Base-by-base conservation (phyloP, 495 filamentous ascomycete genomes). In the Penicillium manginii region DNA sequence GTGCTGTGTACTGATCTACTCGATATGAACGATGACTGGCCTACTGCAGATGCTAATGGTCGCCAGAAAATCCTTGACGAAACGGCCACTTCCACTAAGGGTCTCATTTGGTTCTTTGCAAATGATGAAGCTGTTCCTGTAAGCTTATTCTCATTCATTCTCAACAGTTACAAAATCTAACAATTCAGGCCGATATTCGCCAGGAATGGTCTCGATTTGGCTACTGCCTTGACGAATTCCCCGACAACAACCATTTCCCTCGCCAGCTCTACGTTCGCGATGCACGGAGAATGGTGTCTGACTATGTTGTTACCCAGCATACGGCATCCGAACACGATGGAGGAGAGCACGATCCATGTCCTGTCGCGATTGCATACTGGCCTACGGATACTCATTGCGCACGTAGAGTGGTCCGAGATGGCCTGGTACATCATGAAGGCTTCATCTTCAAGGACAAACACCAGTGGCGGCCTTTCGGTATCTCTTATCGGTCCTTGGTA, bases 341-440 rank as follows among this genome's bases (percentile, higher is more conserved):
- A 37, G 33, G 12, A 37, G 33, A 37, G 33, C 33, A 37, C 33
- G 33, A 37, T 37, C 33, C 8, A 12, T 37, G 14, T 10, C 33
- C 33, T 3, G 33, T 37, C 14, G 33, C 33, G 3, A 37, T 37
- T 15, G 33, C 33, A 37, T 37, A 37, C 14, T 66, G 19, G 59
- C 59, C 50, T 22, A 52, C 50, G 11, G 50, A 52, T 22, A 52
- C 50, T 17, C 50, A 52, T 21, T 52, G 50, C 31, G 50, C 50
- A n/a, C 50, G 22, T 17, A 15, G 50, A 17, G 26, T 52, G 14
- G 26, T 52, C 31, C 50, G 50, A 12, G 26, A 52, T 32, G 26
- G 50, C 17, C 15, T 33, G 5, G 31, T 15, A 6, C 50, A 52
- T 15, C 37, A 52, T 52, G 50, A 52, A 52, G 50, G 50, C 9